Conservation (phyloP, 1,139 yeast genomes). For the Sugiyamaella pinicola region DNA sequence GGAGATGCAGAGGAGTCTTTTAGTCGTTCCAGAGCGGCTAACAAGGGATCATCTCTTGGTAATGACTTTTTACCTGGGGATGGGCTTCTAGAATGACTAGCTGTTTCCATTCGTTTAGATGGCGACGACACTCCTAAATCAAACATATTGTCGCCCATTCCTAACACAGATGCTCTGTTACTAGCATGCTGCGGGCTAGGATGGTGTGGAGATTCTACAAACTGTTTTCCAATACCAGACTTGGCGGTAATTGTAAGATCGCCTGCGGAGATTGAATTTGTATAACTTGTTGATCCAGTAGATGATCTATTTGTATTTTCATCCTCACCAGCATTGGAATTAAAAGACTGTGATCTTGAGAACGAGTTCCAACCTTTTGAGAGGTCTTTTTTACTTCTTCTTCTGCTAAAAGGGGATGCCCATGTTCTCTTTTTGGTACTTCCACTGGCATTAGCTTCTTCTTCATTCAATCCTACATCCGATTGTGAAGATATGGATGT, state of each 20-base stretch:
- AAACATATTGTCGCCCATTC: constrained; percentile 42
- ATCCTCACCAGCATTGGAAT: constrained; percentile 17
- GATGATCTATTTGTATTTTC: constrained; percentile 9
- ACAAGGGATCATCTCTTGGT: constrained; percentile 50
- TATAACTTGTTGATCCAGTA: constrained; percentile 10
- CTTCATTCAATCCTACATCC: constrained; percentile 26
- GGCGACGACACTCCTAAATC: constrained; percentile 37
- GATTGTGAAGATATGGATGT: constrained; percentile 38
- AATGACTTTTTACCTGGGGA: constrained; percentile 34
- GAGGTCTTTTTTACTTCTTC: constrained; percentile 36
- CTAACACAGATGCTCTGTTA: constrained; percentile 31
- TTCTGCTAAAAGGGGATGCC: constrained; percentile 46
- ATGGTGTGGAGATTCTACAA: constrained; percentile 20
- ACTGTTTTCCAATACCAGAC: constrained; percentile 27
- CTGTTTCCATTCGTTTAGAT: constrained; percentile 11
- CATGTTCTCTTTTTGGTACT: constrained; percentile 40
- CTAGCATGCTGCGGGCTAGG: constrained; percentile 17
- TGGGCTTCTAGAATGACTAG: constrained; percentile 21
- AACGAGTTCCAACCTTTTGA: constrained; percentile 34
- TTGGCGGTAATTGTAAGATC: constrained; percentile 28
- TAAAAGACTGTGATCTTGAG: constrained; percentile 23
- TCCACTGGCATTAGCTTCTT: constrained; percentile 21
- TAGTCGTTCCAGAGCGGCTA: constrained; percentile 63
- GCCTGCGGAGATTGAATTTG: constrained; percentile 9
- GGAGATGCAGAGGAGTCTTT: constrained; percentile 44